Conservation (phyloP, 345 rosid species). For the Salix caprea region DNA sequence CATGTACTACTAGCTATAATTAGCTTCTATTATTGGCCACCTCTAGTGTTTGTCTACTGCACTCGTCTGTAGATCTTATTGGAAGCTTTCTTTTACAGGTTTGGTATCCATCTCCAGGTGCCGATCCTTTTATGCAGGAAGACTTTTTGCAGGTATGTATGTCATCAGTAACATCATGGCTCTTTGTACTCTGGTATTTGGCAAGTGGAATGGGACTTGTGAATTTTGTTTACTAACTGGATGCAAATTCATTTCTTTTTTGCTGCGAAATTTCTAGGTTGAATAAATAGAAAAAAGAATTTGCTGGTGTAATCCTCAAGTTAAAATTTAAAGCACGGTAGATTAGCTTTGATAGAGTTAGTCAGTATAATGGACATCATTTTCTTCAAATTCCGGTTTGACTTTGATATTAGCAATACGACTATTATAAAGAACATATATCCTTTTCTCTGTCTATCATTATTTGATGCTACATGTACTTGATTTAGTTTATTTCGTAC, state of each 20-base stretch:
- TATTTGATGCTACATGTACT: background rate
- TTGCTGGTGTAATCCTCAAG: background rate
- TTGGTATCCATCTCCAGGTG: slow-evolving; percentile 98
- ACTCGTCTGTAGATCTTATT: slow-evolving; percentile 39
- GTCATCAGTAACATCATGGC: background rate
- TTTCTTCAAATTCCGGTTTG: background rate
- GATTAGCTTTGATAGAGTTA: background rate
- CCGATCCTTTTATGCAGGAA: slow-evolving; percentile 84
- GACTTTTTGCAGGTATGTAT: slow-evolving; percentile 85
- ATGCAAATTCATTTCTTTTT: background rate
- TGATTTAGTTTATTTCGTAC: slow-evolving; percentile 3
- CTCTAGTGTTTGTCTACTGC: slow-evolving; percentile 8
- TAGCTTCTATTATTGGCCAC: background rate
- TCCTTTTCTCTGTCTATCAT: background rate
- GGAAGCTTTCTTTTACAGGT: slow-evolving; percentile 72
- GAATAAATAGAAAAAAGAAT: background rate
- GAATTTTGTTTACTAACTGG: background rate
- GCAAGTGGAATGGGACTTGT: background rate
- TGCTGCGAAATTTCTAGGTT: background rate
- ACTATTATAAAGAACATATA: background rate
- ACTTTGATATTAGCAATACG: background rate
- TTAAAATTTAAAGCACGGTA: background rate
- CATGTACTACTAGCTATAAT: background rate
- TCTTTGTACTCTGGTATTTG: background rate
- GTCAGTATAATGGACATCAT: background rate